Evolutionary conservation across 2,329 filamentous ascomycete species (phyloP), one percentile per base, ranked within the genome.

Genomic region (Cordyceps cateniannulata): DNA sequence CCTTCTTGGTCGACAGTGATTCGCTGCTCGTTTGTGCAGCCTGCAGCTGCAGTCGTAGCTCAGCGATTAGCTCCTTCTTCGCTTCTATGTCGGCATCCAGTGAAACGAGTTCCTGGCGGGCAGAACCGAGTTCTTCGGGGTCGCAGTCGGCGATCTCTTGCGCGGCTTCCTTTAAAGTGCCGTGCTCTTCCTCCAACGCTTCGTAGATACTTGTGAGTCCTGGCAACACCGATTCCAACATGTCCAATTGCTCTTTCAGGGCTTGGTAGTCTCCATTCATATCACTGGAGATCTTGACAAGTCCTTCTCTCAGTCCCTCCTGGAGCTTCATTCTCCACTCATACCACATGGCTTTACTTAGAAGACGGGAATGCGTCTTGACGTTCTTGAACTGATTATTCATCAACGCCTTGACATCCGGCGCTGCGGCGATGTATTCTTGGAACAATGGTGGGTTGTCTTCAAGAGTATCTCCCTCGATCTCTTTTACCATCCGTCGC

Each of bases 351-450:
- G 91, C 91, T 71, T 97, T 97, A 76, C 93, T 97, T 56, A 93
- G 79, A 16, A 97, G 81, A 27, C 95, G 85, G 18, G 93, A 91
- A 72, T 96, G 90, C 0, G 91, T 93, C 78, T 97, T 98, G 73
- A 96, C 89, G 69, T 98, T 97, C 73, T 96, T 95, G 79, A 99
- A 95, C 71, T 98, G 93, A 65, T 90, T 95, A 76, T 99, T 93
- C 87, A 99, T 96, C 57, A 96, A 81, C 3, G 85, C 76, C 69
- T 90, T 92, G 70, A 96, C 86, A 64, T 96, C 91, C 0, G 91
- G 85, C 0, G 90, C 84, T 27, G 93, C 93, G 10, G 87, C 87
- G 65, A 96, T 85, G 71, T 99, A 99, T 71, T 98, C 95, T 62
- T 85, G 86, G 75, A 99, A 96, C 1, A 99, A 80, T 1, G 91